Conservation (phyloP, 805 yeast species). For the Wickerhamiella kazuoi region DNA sequence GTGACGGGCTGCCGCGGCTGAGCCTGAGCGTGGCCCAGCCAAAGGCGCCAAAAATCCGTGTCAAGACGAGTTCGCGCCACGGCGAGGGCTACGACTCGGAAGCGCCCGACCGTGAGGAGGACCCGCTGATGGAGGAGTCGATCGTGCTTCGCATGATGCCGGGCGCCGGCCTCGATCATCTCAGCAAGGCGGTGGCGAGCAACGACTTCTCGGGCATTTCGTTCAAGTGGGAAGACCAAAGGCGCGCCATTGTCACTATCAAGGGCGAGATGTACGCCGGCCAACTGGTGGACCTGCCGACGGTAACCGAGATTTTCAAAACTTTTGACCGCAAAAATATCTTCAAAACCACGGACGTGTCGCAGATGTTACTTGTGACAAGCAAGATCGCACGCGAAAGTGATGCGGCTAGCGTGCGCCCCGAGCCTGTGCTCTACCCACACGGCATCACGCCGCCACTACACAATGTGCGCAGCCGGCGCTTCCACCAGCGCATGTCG, state of each 20-base stretch:
- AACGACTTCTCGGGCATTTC: conserved; percentile 49
- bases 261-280: conserved; percentile 61
- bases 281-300: conserved; percentile 74
- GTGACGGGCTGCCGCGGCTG: conserved; percentile 5
- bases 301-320: conserved; percentile 71
- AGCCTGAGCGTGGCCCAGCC: conserved; percentile 6
- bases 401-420: conserved; percentile 21
- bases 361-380: conserved; percentile 68
- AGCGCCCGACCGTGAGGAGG: conserved; percentile 90
- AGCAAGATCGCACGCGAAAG: conserved; percentile 34
- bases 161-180: conserved; percentile 50
- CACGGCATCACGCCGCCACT: conserved; percentile 78
- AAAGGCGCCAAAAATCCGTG: conserved; percentile 29
- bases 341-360: conserved; percentile 68
- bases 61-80: conserved; percentile 49
- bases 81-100: conserved; percentile 96
- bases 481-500: conserved; percentile 55
- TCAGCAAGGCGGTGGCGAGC: conserved; percentile 54
- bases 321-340: conserved; percentile 78
- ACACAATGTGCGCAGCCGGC: conserved; percentile 46
- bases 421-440: conserved; percentile 23
- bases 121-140: conserved; percentile 81
- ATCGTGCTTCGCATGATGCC: conserved; percentile 53
- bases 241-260: conserved; percentile 62
- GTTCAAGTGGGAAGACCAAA: conserved; percentile 68